Evolutionary conservation across 495 filamentous ascomycete genomes (phyloP).

Genomic region (Neurospora sp.): DNA sequence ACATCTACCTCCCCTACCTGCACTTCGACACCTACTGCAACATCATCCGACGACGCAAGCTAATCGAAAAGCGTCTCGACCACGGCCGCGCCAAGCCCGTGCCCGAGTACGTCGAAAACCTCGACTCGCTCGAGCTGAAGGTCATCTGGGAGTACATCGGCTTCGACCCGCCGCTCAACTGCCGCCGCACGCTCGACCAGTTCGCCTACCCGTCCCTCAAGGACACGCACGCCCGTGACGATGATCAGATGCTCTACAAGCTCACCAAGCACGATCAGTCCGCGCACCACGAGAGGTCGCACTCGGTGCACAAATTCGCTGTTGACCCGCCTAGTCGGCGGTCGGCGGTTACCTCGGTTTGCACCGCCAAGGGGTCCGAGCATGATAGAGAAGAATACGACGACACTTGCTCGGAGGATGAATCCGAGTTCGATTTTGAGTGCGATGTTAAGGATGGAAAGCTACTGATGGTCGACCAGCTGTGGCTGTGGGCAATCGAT

Average conservation of each 20-base stretch:
- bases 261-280: slow-evolving; percentile 39
- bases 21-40: slow-evolving; percentile 59
- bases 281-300: background rate
- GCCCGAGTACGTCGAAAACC: slow-evolving; percentile 38
- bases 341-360: background rate
- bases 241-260: slow-evolving; percentile 65
- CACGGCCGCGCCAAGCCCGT: slow-evolving; percentile 52
- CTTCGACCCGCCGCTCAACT: slow-evolving; percentile 55
- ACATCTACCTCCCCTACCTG: slow-evolving; percentile 44
- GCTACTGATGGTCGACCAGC: slow-evolving; percentile 60
- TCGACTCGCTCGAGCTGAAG: slow-evolving; percentile 46
- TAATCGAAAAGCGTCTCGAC: slow-evolving; percentile 43
- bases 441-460: slow-evolving; percentile 45
- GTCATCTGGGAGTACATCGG: slow-evolving; percentile 57
- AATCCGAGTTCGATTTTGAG: slow-evolving; percentile 19
- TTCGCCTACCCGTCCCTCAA: slow-evolving; percentile 54
- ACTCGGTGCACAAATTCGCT: background rate
- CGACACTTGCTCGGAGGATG: slow-evolving; percentile 6
- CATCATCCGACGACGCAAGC: slow-evolving; percentile 47
- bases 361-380: background rate
- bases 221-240: slow-evolving; percentile 52
- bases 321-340: background rate
- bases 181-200: slow-evolving; percentile 55
- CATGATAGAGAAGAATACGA: background rate
- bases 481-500: slow-evolving; percentile 60